These are phyloP conservation scores for Cryoendolithus antarcticus DNA, from an alignment of 2,329 filamentous ascomycete genomes.

Conservation along the genomic window DNA sequence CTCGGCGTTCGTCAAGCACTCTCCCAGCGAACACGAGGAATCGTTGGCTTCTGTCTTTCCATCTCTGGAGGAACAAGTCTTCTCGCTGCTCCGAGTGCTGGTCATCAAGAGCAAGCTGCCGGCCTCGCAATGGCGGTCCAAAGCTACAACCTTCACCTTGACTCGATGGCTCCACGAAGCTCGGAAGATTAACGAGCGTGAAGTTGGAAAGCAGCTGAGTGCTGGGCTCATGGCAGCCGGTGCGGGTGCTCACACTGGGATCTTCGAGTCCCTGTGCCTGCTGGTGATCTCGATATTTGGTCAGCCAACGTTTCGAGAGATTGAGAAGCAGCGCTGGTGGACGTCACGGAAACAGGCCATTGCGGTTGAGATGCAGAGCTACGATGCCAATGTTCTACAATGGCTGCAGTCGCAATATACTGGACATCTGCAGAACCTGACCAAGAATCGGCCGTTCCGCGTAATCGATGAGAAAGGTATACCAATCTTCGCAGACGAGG, in stretches of 20 bases:
- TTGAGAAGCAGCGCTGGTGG: slow-evolving; percentile 20
- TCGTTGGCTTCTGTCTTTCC: slow-evolving; percentile 6
- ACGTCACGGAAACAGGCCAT: slow-evolving; percentile 13
- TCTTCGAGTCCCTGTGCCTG: slow-evolving; percentile 21
- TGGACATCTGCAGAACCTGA: slow-evolving; percentile 18
- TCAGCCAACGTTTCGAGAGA: slow-evolving; percentile 13
- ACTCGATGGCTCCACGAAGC: slow-evolving; percentile 17
- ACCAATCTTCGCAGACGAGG: slow-evolving; percentile 48
- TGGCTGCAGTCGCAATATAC: slow-evolving; percentile 20
- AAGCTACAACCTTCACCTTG: slow-evolving; percentile 14
- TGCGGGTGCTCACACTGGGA: slow-evolving; percentile 8
- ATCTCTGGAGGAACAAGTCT: slow-evolving; percentile 21
- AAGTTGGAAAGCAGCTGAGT: slow-evolving; percentile 19
- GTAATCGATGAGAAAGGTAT: slow-evolving; percentile 57
- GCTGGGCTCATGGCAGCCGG: slow-evolving; percentile 12
- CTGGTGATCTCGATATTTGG: slow-evolving; percentile 19
- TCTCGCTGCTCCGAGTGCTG: slow-evolving; percentile 18
- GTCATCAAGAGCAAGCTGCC: slow-evolving; percentile 13
- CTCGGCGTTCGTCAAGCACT: slow-evolving; percentile 6
- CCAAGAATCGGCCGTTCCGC: slow-evolving; percentile 42
- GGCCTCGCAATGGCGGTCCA: slow-evolving; percentile 7
- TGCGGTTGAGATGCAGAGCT: slow-evolving; percentile 19
- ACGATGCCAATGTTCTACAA: slow-evolving; percentile 21
- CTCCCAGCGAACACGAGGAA: slow-evolving; percentile 1
- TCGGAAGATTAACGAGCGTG: slow-evolving; percentile 14